Conservation (phyloP, 768 basidiomycete genomes). For the Collybiopsis confluens region DNA sequence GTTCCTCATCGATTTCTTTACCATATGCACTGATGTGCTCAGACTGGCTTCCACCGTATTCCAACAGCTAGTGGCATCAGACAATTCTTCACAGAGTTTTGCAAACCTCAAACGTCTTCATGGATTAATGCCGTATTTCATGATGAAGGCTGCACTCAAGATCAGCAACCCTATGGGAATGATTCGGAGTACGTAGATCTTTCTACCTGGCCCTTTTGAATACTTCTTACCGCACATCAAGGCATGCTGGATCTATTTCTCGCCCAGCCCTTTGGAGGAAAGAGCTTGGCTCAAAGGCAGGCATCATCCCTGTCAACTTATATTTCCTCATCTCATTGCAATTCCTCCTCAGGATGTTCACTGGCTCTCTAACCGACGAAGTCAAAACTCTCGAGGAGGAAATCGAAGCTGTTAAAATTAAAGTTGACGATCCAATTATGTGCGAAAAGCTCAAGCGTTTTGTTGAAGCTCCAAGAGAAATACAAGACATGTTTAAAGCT, state of each 20-base stretch:
- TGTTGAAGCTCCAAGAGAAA: slow-evolving; percentile 82
- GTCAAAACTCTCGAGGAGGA: slow-evolving; percentile 81
- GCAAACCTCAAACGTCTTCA: slow-evolving; percentile 88
- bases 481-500: slow-evolving; percentile 75
- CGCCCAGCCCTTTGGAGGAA: slow-evolving; percentile 94
- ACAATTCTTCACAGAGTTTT: slow-evolving; percentile 87
- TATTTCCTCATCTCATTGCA: background rate
- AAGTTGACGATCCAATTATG: slow-evolving; percentile 83
- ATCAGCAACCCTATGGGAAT: slow-evolving; percentile 95
- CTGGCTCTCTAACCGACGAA: slow-evolving; percentile 87
- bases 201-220: background rate
- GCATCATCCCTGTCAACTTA: slow-evolving; percentile 6
- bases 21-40: slow-evolving; percentile 8
- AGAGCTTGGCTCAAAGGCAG: slow-evolving; percentile 84
- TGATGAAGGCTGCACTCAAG: slow-evolving; percentile 86
- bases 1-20: background rate
- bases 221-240: slow-evolving; percentile 19
- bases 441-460: slow-evolving; percentile 86
- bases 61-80: slow-evolving; percentile 90
- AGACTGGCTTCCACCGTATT: slow-evolving; percentile 96
- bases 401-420: slow-evolving; percentile 81
- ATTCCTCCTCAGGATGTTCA: slow-evolving; percentile 75
- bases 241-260: slow-evolving; percentile 90
- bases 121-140: slow-evolving; percentile 96
- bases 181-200: slow-evolving; percentile 72